Base-by-base conservation (phyloP, 306 rosid genomes). In the Inga laurina region DNA sequence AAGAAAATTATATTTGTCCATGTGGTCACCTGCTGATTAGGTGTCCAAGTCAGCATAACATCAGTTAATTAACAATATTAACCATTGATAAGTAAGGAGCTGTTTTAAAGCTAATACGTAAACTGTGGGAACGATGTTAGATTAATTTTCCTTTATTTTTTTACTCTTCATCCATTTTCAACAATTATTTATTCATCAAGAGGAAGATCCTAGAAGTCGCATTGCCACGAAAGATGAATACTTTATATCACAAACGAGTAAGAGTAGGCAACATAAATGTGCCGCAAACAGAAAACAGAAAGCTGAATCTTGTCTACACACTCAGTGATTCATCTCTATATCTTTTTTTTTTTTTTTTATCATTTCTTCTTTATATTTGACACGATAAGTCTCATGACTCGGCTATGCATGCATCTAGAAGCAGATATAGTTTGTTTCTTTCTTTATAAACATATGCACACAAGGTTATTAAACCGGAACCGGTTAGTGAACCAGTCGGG, bases 331-430 rank as follows among this genome's bases (percentile, higher is more conserved):
- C 39, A 27, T 62, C 18, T 62, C 16, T 62, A 3, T 12, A 5
- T n/a, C 0, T 44, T 1, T 48, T 8, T 5, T 22, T n/a, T 18
- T 8, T 11, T 12, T 10, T 32, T 32, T 32, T 32, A 51, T n/a
- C 56, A 5, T 75, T 66, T 41, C 39, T 64, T 0, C 7, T 14
- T 76, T 15, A 72, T 41, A 16, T 35, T 21, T 45, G 7, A 19
- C 12, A 7, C 13, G 66, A 22, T 59, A 46, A 16, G 54, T 78
- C 43, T 71, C 14, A 69, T 35, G 78, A 61, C 74, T 22, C 16
- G 45, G 24, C 69, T 30, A 54, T 64, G 69, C 80, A 67, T 7
- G 48, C 14, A 24, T 78, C 86, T 62, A 62, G 70, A 83, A 83
- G 69, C 68, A 61, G 78, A 19, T 57, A 18, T n/a, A 11, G n/a